Evolutionary conservation across 2,329 filamentous ascomycete species (phyloP), one percentile per base, ranked within the genome.

Genomic region (Cytospora chrysosperma): DNA sequence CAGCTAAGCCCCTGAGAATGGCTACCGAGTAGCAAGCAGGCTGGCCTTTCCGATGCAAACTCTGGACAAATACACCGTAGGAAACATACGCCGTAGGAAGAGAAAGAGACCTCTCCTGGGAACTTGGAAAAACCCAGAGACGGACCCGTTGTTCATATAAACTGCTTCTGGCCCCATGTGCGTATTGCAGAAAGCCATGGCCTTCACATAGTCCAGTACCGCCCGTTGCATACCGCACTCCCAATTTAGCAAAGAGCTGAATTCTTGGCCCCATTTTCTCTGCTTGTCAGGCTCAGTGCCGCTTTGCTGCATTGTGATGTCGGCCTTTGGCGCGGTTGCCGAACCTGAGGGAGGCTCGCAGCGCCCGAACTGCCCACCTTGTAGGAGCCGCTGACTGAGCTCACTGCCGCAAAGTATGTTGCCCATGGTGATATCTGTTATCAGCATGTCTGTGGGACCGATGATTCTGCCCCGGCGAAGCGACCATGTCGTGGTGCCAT

Each of bases 341-440:
- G 65, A 92, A 92, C 72, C 88, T 88, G 0, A 73, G 85, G 34
- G 72, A 73, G 26, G 88, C 85, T 21, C 87, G 81, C 72, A 82
- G 50, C 15, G 84, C 86, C 69, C 79, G 4, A 19, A 17, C 2
- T 17, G 34, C 6, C 17, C 7, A 10, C 2, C 19, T 40, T 15
- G 5, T 17, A 40, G 8, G 37, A 19, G 6, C n/a, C n/a, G 17
- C 6, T 6, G 37, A n/a, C 37, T n/a, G 37, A 17, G 37, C 15
- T 40, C 19, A 40, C 37, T 40, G 5, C 37, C 17, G 15, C 34
- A 37, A 37, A 37, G 15, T 4, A 2, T 12, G 10, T 19, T 17
- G 34, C 34, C 15, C 12, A 19, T 3, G 13, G 2, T n/a, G 1
- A 40, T 10, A 40, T 40, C 17, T 40, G 37, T 9, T 17, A 40